These are phyloP conservation scores for Paraphaeosphaeria minitans DNA, from an alignment of 2,329 filamentous ascomycete species.

Conservation along the genomic window DNA sequence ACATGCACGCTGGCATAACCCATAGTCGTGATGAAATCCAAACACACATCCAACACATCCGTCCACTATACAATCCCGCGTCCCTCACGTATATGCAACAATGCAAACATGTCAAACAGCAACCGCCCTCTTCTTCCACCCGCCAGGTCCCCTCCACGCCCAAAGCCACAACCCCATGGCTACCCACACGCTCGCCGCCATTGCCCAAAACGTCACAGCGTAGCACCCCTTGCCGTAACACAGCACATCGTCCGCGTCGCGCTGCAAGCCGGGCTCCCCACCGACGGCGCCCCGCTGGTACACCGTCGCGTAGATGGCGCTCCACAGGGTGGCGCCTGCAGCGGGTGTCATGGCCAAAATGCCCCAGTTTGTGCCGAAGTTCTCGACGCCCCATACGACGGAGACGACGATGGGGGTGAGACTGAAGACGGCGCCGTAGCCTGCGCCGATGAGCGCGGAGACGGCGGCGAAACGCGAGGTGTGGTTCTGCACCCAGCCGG, in stretches of 20 bases:
- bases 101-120: slow-evolving; percentile 55
- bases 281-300: slow-evolving; percentile 70
- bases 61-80: slow-evolving; percentile 5
- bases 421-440: slow-evolving; percentile 90
- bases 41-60: slow-evolving; percentile 9
- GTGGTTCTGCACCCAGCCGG: slow-evolving; percentile 74
- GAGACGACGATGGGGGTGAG: slow-evolving; percentile 89
- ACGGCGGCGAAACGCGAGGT: slow-evolving; percentile 83
- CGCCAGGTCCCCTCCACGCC: slow-evolving; percentile 79
- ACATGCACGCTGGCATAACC: slow-evolving; percentile 10
- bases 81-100: background rate
- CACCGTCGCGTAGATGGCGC: slow-evolving; percentile 80
- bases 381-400: slow-evolving; percentile 98
- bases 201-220: slow-evolving; percentile 81
- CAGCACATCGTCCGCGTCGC: slow-evolving; percentile 57
- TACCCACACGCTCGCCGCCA: slow-evolving; percentile 78
- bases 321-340: slow-evolving; percentile 86
- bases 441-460: slow-evolving; percentile 81
- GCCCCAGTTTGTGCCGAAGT: slow-evolving; percentile 98
- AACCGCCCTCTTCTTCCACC: slow-evolving; percentile 79
- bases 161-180: slow-evolving; percentile 74
- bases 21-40: background rate
- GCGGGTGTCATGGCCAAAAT: slow-evolving; percentile 93
- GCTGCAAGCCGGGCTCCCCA: slow-evolving; percentile 37
- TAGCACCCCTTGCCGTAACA: slow-evolving; percentile 88